phyloP scores from a whole-genome alignment of 768 basidiomycete species.

The Tylopilus balloui region DNA sequence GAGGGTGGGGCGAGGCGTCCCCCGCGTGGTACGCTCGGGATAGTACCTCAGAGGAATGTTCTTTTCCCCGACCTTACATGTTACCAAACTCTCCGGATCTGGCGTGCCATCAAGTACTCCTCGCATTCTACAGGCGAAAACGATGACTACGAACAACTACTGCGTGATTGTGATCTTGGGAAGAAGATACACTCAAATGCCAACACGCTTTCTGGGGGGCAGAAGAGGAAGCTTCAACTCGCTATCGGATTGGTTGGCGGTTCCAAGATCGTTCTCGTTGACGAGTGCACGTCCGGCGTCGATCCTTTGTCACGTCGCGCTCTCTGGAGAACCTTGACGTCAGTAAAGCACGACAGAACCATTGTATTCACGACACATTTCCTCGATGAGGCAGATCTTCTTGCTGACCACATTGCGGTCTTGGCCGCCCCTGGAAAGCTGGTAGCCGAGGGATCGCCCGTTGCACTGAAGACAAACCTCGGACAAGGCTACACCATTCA shows the following conservation, averaged over 20 bases:
- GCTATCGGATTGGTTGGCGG: slow-evolving; percentile 77
- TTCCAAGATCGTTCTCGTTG: slow-evolving; percentile 61
- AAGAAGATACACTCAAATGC: slow-evolving; percentile 65
- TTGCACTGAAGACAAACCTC: slow-evolving; percentile 63
- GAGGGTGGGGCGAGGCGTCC: slow-evolving; percentile 51
- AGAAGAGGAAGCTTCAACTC: slow-evolving; percentile 80
- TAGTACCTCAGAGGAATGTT: slow-evolving; percentile 83
- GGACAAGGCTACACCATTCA: slow-evolving; percentile 70
- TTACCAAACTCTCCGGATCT: slow-evolving; percentile 66
- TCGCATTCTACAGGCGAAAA: slow-evolving; percentile 34
- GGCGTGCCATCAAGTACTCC: slow-evolving; percentile 70
- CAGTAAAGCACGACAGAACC: slow-evolving; percentile 59
- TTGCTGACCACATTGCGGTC: slow-evolving; percentile 73
- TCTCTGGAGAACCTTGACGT: slow-evolving; percentile 69
- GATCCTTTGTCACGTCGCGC: slow-evolving; percentile 77
- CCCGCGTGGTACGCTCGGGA: slow-evolving; percentile 63
- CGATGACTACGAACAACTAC: slow-evolving; percentile 59
- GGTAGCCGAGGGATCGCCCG: slow-evolving; percentile 69
- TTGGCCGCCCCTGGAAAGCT: slow-evolving; percentile 72
- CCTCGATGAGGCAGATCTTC: slow-evolving; percentile 73
- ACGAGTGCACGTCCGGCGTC: slow-evolving; percentile 75
- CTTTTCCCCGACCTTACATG: slow-evolving; percentile 74
- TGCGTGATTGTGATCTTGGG: slow-evolving; percentile 70
- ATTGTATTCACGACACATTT: slow-evolving; percentile 82
- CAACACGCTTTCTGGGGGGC: slow-evolving; percentile 67